Percentiles rank a stretch among this genome's conserved stretches.
Conservation (phyloP, 2,329 filamentous ascomycete genomes). For the Didymella glomerata region DNA sequence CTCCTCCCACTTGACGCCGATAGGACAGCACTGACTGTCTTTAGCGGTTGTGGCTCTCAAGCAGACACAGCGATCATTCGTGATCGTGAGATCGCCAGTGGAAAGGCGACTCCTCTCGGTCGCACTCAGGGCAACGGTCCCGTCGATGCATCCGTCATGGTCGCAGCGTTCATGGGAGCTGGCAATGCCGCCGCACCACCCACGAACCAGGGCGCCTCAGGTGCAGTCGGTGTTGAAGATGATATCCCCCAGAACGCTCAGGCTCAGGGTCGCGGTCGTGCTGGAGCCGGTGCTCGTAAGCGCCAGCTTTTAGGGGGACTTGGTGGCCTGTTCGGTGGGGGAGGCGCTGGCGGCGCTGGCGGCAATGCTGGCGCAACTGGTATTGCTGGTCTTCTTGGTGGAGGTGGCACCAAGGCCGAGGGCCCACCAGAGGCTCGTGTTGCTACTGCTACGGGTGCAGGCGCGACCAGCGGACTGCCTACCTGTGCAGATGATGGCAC, state of each 20-base stretch:
- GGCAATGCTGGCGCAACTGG: conserved; percentile 40
- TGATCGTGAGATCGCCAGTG: conserved; percentile 64
- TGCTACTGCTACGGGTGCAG: conserved; percentile 63
- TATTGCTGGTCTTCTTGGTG: conserved; percentile 43
- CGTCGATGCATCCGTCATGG: conserved; percentile 66
- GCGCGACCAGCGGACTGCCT: conserved; percentile 64
- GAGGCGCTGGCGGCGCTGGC: conserved; percentile 34
- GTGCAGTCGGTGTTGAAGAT: conserved; percentile 45
- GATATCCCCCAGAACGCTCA: conserved; percentile 35
- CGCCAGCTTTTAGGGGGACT: conserved; percentile 47
- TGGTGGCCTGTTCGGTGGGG: conserved; percentile 48
- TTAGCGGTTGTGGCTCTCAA: conserved; percentile 66
- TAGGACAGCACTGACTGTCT: conserved; percentile 23
- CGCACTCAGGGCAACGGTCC: conserved; percentile 69
- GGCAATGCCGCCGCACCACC: conserved; percentile 37
- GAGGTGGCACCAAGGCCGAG: conserved; percentile 58
- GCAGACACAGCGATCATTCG: conserved; percentile 75
- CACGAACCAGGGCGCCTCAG: conserved; percentile 43
- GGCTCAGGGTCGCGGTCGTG: conserved; percentile 16
- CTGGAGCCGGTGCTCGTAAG: conserved; percentile 24
- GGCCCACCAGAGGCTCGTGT: conserved; percentile 63
- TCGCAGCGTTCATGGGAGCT: conserved; percentile 66
- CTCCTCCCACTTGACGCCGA: neutral
- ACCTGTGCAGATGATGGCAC: conserved; percentile 68
- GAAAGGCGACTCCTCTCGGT: conserved; percentile 66